A percentile compares a stretch with the other conserved stretches of the same genome.
These are phyloP conservation scores for Balakata baccata DNA, from an alignment of 345 rosid species.

Conservation along the genomic window DNA sequence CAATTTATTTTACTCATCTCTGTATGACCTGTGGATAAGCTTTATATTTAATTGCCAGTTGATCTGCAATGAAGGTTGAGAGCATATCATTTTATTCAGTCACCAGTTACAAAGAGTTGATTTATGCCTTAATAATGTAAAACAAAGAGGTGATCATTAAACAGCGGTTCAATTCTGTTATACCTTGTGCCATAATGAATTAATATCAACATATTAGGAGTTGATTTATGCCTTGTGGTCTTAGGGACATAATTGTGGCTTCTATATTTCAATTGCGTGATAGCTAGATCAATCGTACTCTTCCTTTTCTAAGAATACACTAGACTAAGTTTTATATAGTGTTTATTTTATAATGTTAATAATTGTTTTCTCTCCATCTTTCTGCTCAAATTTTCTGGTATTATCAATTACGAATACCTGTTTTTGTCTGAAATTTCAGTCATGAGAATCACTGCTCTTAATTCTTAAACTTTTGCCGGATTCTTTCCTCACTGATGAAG, in stretches of 20 bases:
- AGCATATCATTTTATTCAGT: not conserved
- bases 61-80: not conserved
- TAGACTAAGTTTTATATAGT: not conserved
- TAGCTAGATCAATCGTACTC: not conserved
- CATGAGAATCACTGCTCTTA: not conserved
- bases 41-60: not conserved
- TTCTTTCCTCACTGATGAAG: conserved; percentile 48
- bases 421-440: not conserved
- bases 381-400: no score
- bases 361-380: no score
- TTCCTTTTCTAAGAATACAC: not conserved
- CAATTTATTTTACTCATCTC: not conserved
- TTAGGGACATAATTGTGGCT: not conserved
- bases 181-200: not conserved
- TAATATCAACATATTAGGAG: not conserved
- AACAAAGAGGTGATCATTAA: not conserved
- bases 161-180: not conserved
- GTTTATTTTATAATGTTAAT: no score
- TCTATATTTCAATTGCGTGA: not conserved
- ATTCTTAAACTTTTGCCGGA: conserved; percentile 37
- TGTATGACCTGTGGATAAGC: not conserved
- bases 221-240: not conserved
- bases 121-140: not conserved
- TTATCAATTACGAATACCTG: not conserved
- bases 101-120: not conserved